Conservation (phyloP, 2,329 filamentous ascomycete genomes). For the Phaeosphaeriaceae sp. region DNA sequence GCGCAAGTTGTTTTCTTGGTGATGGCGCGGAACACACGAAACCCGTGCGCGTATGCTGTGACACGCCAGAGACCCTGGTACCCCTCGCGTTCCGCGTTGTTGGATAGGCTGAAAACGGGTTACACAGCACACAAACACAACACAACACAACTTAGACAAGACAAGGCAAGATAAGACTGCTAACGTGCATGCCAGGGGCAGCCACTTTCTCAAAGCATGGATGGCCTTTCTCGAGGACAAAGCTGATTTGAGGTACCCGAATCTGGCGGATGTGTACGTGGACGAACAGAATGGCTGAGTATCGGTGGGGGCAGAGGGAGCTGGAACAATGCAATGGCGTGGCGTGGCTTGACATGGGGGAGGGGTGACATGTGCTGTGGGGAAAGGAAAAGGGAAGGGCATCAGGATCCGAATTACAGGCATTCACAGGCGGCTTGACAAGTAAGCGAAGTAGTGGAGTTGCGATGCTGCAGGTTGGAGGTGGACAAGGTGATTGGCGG, state of each 20-base stretch:
- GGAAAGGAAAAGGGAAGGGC: too few relatives aligned
- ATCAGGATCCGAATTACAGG: too few relatives aligned
- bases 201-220: constrained; percentile 85
- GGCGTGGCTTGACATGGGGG: constrained; percentile 4
- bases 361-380: constrained; percentile 10
- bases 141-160: too few relatives aligned
- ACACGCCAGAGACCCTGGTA: constrained; percentile 11
- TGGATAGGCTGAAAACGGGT: constrained; percentile 12
- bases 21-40: constrained; percentile 19
- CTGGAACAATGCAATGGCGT: too few relatives aligned
- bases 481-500: constrained; percentile 21
- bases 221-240: constrained; percentile 90
- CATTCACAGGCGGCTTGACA: constrained; percentile 11
- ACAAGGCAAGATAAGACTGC: constrained; percentile 6
- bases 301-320: constrained; percentile 5
- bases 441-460: constrained; percentile 8
- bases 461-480: constrained; percentile 10
- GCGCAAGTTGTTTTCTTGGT: constrained; percentile 7
- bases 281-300: constrained; percentile 33
- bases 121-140: too few relatives aligned
- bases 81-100: constrained; percentile 5
- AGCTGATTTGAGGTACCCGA: constrained; percentile 88
- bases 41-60: constrained; percentile 22
- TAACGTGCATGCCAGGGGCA: constrained; percentile 65
- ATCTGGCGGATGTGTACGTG: constrained; percentile 59